Evolutionary conservation across 331 rosid species (phyloP), one percentile per base, ranked within the genome.

Genomic region (Saraca asoca): DNA sequence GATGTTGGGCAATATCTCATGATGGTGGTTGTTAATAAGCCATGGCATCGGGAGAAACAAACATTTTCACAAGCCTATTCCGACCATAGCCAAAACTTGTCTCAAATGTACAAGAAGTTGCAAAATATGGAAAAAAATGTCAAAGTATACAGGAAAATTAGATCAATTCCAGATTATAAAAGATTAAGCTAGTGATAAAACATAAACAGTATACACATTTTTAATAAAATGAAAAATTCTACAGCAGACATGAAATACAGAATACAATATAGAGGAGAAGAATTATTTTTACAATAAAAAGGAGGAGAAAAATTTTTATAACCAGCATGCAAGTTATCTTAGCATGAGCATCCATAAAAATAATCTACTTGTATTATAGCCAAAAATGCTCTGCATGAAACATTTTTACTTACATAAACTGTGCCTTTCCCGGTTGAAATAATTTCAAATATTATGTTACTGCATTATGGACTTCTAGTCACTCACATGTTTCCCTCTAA

Each of bases 1-100:
- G 51, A 62, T 19, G 12, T 51, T 71, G 56, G 37, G 35, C 62
- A 46, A 55, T 63, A 70, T 62, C 43, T 49, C 64, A 54, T 58
- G 15, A 45, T 44, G 29, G 9, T 24, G 31, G 55, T 33, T 15
- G 56, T 63, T 31, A 63, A 63, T n/a, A 14, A 45, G 43, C 45
- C 12, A 48, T 43, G n/a, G 10, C 16, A 67, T 67, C 50, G 35
- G 55, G 73, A 39, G 51, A 68, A 62, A 48, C 41, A 71, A 64
- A 75, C 45, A 62, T 44, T 48, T 66, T 62, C 11, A 33, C 66
- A 2, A 2, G 24, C 37, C 62, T 64, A 31, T 59, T 53, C 39
- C 39, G 57, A 74, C 55, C 15, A 37, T 51, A 60, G 56, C 68
- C 58, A 69, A 64, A 50, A 58, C 17, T 14, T 38, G 12, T 60